Evolutionary conservation across 345 rosid species (phyloP).

Genomic region (Ceriops tagal): DNA sequence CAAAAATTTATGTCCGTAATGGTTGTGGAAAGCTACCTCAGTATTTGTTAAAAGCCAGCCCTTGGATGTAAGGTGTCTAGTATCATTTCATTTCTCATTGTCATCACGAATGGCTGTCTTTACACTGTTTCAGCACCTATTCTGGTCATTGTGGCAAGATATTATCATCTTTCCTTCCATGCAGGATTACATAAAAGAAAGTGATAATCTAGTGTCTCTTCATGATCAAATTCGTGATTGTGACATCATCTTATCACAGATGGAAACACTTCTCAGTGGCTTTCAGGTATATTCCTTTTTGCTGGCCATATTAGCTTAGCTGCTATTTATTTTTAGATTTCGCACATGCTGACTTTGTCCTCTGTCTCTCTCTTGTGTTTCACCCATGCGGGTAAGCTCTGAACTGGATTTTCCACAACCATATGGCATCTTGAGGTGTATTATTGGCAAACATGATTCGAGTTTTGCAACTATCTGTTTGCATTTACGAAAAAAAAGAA

Average conservation of each 20-base stretch:
- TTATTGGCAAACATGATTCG: no score
- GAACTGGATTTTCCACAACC: no score
- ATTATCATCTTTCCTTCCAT: slow-evolving; percentile 12
- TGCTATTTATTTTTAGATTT: neutral
- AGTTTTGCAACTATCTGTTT: no score
- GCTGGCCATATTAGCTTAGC: no score
- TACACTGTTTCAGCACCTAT: neutral
- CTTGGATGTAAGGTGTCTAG: no score
- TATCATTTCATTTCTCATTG: neutral
- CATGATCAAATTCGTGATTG: slow-evolving; percentile 97
- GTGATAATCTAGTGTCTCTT: slow-evolving; percentile 91
- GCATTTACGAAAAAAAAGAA: no score
- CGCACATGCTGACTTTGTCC: neutral
- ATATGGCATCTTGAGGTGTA: no score
- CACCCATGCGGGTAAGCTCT: no score
- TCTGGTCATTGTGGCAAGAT: slow-evolving; percentile 1
- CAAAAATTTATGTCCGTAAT: no score
- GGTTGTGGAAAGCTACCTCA: no score
- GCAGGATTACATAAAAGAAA: slow-evolving; percentile 96
- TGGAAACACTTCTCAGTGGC: slow-evolving; percentile 94
- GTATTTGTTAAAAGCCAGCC: no score
- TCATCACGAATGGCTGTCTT: neutral
- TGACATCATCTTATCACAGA: slow-evolving; percentile 84
- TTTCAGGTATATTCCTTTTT: slow-evolving; percentile 65
- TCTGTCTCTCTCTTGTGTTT: no score